Evolutionary conservation across 176 grass and related monocot genomes (phyloP).

Genomic region (Panicum miliaceum): DNA sequence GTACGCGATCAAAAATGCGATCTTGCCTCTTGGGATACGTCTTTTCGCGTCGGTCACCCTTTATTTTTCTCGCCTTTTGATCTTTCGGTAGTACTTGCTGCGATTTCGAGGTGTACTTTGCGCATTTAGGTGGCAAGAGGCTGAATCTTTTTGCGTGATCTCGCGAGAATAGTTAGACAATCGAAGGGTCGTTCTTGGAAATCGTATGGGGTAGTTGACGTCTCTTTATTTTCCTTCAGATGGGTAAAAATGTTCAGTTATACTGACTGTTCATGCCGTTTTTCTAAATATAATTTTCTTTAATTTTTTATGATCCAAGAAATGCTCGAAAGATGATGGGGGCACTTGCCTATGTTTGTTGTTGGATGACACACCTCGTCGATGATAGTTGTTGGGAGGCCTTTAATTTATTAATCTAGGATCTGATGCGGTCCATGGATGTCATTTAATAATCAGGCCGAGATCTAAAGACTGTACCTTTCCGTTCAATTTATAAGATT

Average conservation of each 20-base stretch:
- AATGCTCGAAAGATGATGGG: conserved; percentile 6
- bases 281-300: neutral
- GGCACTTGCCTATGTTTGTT: conserved; percentile 2
- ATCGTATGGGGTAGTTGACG: neutral
- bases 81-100: neutral
- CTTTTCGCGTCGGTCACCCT: neutral
- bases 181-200: conserved; percentile 14
- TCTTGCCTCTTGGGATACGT: neutral
- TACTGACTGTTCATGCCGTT: neutral
- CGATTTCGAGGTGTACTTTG: conserved; percentile 7
- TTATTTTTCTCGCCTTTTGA: neutral
- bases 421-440: conserved; percentile 30
- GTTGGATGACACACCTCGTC: neutral
- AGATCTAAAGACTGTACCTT: conserved; percentile 37
- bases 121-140: conserved; percentile 1
- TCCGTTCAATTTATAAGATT: conserved; percentile 10
- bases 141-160: neutral
- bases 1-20: conserved; percentile 47
- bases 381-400: conserved; percentile 9
- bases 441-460: conserved; percentile 4
- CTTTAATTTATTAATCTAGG: conserved; percentile 26
- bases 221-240: neutral
- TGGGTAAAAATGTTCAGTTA: neutral
- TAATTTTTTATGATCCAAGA: conserved; percentile 12
- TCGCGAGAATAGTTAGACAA: neutral